phyloP scores from a whole-genome alignment of 768 basidiomycete genomes.

The Mrakia frigida region DNA sequence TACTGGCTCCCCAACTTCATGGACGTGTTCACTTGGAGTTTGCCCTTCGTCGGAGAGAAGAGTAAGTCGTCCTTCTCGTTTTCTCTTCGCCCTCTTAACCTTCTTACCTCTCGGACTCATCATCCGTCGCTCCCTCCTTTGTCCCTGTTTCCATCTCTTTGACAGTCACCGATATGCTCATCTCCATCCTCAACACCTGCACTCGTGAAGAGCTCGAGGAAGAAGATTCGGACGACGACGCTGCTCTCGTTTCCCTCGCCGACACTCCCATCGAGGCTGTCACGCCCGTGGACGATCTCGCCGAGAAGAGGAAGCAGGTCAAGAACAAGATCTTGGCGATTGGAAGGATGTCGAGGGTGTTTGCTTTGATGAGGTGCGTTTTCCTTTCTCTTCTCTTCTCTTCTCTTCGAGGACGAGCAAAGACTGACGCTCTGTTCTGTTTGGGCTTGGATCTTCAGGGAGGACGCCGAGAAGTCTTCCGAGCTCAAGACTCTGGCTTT shows the following conservation, averaged over 20 bases:
- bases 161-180: conserved; percentile 95
- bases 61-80: conserved; percentile 52
- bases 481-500: conserved; percentile 79
- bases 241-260: conserved; percentile 30
- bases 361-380: conserved; percentile 83
- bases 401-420: not conserved
- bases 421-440: no score
- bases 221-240: conserved; percentile 54
- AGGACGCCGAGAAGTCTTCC: conserved; percentile 95
- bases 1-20: conserved; percentile 92
- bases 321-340: conserved; percentile 99
- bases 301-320: conserved; percentile 81
- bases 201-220: conserved; percentile 95
- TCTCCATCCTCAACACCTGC: conserved; percentile 91
- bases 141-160: no score
- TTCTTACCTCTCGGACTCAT: not conserved
- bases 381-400: not conserved
- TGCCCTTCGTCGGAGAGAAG: conserved; percentile 97
- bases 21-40: conserved; percentile 98
- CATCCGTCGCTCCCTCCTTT: not conserved
- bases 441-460: conserved; percentile 51
- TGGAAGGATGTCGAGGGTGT: conserved; percentile 90
- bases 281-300: conserved; percentile 44
- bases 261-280: conserved; percentile 39
- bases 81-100: not conserved